Conservation (phyloP, 2,329 filamentous ascomycete genomes). For the Hymenoscyphus scutula region DNA sequence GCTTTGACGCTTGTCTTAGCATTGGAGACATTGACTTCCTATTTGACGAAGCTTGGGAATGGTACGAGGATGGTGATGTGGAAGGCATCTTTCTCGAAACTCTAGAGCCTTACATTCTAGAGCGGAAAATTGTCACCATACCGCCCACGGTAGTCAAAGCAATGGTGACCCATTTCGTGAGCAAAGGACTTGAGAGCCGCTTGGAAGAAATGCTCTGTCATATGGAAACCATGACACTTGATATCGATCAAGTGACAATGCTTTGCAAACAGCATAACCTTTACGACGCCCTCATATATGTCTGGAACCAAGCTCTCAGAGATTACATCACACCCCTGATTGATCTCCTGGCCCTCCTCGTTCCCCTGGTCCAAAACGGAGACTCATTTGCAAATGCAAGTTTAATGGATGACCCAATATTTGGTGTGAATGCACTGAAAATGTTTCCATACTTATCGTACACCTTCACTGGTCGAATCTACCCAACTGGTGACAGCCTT, state of each 20-base stretch:
- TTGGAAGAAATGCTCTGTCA: slow-evolving; percentile 94
- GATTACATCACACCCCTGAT: slow-evolving; percentile 91
- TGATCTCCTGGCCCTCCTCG: slow-evolving; percentile 72
- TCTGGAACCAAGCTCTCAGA: slow-evolving; percentile 87
- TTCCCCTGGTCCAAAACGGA: slow-evolving; percentile 56
- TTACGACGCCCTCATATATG: slow-evolving; percentile 93
- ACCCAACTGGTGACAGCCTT: slow-evolving; percentile 79
- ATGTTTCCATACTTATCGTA: slow-evolving; percentile 95
- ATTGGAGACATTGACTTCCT: slow-evolving; percentile 79
- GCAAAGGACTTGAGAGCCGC: slow-evolving; percentile 69
- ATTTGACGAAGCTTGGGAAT: slow-evolving; percentile 87
- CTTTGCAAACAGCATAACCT: slow-evolving; percentile 89
- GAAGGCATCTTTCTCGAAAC: slow-evolving; percentile 81
- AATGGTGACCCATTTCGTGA: slow-evolving; percentile 77
- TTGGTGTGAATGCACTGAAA: slow-evolving; percentile 74
- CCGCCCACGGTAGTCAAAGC: slow-evolving; percentile 85
- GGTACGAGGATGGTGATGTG: slow-evolving; percentile 75
- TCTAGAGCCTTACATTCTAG: slow-evolving; percentile 83
- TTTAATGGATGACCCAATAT: slow-evolving; percentile 58
- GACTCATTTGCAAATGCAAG: slow-evolving; percentile 52
- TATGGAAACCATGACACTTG: slow-evolving; percentile 84
- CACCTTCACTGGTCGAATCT: slow-evolving; percentile 82
- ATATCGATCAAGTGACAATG: slow-evolving; percentile 87
- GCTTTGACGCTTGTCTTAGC: slow-evolving; percentile 77
- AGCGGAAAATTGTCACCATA: slow-evolving; percentile 68